phyloP scores from a whole-genome alignment of 768 basidiomycete genomes.

The Boletus vinaceobasis region DNA sequence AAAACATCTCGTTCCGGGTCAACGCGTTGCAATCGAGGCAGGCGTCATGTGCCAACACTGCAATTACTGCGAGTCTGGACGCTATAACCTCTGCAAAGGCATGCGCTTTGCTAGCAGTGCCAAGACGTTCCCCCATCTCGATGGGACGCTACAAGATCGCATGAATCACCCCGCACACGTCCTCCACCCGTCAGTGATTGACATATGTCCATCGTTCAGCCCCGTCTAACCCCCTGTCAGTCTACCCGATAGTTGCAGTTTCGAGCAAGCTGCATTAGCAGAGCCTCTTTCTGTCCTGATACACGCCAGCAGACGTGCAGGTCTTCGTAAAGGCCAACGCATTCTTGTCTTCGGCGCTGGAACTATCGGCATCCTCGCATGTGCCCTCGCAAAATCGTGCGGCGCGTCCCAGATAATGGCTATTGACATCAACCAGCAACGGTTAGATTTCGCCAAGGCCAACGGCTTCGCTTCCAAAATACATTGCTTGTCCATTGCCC shows the following conservation, averaged over 20 bases:
- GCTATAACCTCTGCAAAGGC: conserved; percentile 90
- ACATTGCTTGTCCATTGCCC: conserved; percentile 56
- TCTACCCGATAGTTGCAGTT: conserved; percentile 71
- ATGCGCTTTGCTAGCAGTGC: conserved; percentile 91
- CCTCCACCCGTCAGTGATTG: conserved; percentile 73
- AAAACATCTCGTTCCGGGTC: conserved; percentile 61
- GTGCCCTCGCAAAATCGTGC: conserved; percentile 67
- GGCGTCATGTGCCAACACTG: conserved; percentile 85
- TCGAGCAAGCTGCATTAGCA: conserved; percentile 81
- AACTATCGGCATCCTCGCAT: conserved; percentile 88
- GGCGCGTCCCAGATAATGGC: conserved; percentile 75
- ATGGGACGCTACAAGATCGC: conserved; percentile 83
- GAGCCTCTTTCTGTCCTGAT: conserved; percentile 93
- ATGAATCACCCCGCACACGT: conserved; percentile 89
- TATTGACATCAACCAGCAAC: conserved; percentile 80
- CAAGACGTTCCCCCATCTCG: conserved; percentile 88
- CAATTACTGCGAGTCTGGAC: conserved; percentile 63
- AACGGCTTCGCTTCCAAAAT: conserved; percentile 76
- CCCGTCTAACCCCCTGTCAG: conserved; percentile 36
- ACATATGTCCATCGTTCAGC: not conserved
- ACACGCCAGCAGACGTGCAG: conserved; percentile 50
- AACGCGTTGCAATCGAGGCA: conserved; percentile 91
- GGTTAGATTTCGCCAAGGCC: conserved; percentile 72
- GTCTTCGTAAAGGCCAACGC: conserved; percentile 50
- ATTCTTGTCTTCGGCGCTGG: conserved; percentile 92